Percentiles rank a stretch among this genome's conserved stretches.
Conservation (phyloP, 2,329 filamentous ascomycete species). For the Elsinoe arachidis region DNA sequence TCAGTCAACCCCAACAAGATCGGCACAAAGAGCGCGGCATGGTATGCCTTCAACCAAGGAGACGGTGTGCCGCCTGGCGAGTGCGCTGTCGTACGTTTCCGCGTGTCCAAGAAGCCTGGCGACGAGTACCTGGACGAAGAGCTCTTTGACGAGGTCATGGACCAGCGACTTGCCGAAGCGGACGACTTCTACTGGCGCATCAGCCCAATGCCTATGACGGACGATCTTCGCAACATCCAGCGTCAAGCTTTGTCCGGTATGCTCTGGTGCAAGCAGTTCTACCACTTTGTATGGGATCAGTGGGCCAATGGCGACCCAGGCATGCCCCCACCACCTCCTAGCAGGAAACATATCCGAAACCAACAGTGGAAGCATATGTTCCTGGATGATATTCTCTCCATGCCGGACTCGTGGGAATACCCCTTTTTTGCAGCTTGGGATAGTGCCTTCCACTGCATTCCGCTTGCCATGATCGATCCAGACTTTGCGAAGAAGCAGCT, state of each 20-base stretch:
- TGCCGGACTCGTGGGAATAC: slow-evolving; percentile 98
- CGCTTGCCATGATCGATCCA: slow-evolving; percentile 91
- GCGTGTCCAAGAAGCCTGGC: slow-evolving; percentile 61
- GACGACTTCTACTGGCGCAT: slow-evolving; percentile 94
- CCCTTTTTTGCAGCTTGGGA: slow-evolving; percentile 98
- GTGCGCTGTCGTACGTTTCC: slow-evolving; percentile 90
- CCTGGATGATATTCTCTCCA: slow-evolving; percentile 88
- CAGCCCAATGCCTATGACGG: slow-evolving; percentile 85
- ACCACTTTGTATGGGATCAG: slow-evolving; percentile 94
- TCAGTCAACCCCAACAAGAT: slow-evolving; percentile 71
- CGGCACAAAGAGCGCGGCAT: slow-evolving; percentile 84
- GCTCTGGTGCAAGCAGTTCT: slow-evolving; percentile 98
- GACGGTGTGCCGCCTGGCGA: slow-evolving; percentile 82
- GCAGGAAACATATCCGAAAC: slow-evolving; percentile 74
- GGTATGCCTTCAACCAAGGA: slow-evolving; percentile 85
- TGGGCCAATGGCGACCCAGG: slow-evolving; percentile 92
- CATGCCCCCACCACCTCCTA: slow-evolving; percentile 75
- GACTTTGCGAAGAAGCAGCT: slow-evolving; percentile 98
- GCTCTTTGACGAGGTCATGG: slow-evolving; percentile 81
- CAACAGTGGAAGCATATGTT: slow-evolving; percentile 89
- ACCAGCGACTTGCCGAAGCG: slow-evolving; percentile 76
- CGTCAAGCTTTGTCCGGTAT: slow-evolving; percentile 90
- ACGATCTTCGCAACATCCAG: slow-evolving; percentile 90
- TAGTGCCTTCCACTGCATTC: slow-evolving; percentile 92
- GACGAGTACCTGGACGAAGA: slow-evolving; percentile 84